A percentile compares a stretch with the other conserved stretches of the same genome.
Evolutionary conservation across 306 rosid species (phyloP).

Genomic region (Pyrus betulifolia): DNA sequence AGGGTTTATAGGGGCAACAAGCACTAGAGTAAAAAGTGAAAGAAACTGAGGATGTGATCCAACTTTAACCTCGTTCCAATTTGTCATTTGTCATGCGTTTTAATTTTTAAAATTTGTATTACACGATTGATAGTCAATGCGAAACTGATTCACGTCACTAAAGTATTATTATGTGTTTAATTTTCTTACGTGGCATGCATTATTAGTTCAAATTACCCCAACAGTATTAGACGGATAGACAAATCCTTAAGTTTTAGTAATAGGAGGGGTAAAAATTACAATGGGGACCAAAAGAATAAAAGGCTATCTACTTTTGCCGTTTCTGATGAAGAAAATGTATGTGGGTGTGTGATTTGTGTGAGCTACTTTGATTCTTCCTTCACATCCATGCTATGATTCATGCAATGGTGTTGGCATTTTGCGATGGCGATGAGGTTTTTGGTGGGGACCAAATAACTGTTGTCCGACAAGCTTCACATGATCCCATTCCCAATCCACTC

Average conservation of each 20-base stretch:
- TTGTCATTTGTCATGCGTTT: no score
- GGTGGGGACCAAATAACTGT: constrained; percentile 20
- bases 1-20: no score
- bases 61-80: neutral
- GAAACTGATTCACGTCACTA: no score
- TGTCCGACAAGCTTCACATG: constrained; percentile 29
- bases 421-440: neutral
- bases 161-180: no score
- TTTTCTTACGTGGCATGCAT: no score
- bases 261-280: neutral
- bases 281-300: neutral
- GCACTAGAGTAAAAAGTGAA: neutral
- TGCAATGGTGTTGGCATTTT: neutral
- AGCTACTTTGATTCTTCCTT: neutral
- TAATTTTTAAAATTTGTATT: neutral
- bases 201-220: neutral
- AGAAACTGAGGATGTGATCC: neutral
- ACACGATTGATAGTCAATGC: neutral
- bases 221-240: no score
- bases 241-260: no score
- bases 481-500: constrained; percentile 18
- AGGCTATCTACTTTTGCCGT: no score
- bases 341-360: neutral
- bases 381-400: neutral
- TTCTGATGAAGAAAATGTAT: neutral